Evolutionary conservation across 1,139 yeast species (phyloP), one percentile per base, ranked within the genome.

Genomic region (Geotrichum candidum): DNA sequence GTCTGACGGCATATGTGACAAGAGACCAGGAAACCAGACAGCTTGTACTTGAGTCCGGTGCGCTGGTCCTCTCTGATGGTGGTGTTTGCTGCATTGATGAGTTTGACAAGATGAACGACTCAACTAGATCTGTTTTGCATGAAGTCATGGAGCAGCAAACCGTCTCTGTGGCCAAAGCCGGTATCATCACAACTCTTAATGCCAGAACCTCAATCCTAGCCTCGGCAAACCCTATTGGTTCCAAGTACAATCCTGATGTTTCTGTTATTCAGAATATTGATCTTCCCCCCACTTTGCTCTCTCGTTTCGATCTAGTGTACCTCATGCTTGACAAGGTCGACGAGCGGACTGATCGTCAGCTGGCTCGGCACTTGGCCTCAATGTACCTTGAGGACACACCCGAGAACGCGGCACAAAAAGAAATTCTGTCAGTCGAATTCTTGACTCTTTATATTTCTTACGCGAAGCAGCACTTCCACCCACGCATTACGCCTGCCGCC

Each of bases 101-200:
- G 78, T 94, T 94, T 72, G 99, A 94, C 77, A 94, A 94, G 75
- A 94, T 94, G 99, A 84, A 87, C 64, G 99, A 94, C 69, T 78
- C 96, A 1, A 94, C 99, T 0, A 80, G 99, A 70, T 90, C 97
- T 2, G 98, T 94, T 18, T 79, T 94, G 63, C 99, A 94, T 74
- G 99, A 94, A 81, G 99, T 95, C 27, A 94, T 94, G 99, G 99
- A 94, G 79, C 99, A 94, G 74, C 99, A 94, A 75, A 94, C 99
- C 0, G 94, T 94, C 54, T 91, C 98, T 13, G 90, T 94, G 69
- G 99, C 99, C 53, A 94, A 94, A 72, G 99, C 99, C 0, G 99
- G 99, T 63, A 94, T 94, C 71, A 94, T 92, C 71, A 94, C 99
- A 15, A 94, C 99, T 0, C 80, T 94, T 65, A 94, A 94, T 76